Evolutionary conservation across 495 filamentous ascomycete species (phyloP).

Genomic region (Evernia prunastri): DNA sequence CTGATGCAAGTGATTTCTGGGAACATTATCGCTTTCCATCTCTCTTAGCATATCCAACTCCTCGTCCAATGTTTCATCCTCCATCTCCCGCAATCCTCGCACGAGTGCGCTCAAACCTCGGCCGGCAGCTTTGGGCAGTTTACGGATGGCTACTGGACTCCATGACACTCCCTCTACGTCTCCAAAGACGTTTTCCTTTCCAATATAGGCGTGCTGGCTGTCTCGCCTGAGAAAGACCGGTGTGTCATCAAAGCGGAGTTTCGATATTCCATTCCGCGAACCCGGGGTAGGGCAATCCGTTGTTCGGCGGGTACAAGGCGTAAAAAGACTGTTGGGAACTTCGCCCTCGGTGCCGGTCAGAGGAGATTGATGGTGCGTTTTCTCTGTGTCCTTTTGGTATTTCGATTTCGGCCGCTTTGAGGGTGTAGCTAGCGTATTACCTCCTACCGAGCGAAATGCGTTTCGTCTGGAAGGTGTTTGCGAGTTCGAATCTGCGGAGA

Average conservation of each 20-base stretch:
- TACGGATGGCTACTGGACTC: constrained; percentile 42
- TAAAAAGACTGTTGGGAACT: constrained; percentile 3
- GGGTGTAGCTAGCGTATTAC: constrained; percentile 18
- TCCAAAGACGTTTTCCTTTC: constrained; percentile 30
- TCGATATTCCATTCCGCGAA: constrained; percentile 15
- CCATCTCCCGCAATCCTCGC: constrained; percentile 66
- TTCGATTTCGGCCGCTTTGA: constrained; percentile 5
- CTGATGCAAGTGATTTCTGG: constrained; percentile 23
- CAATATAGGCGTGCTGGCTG: constrained; percentile 20
- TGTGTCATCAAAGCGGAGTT: constrained; percentile 22
- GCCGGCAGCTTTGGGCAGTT: constrained; percentile 54
- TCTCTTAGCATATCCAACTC: constrained; percentile 78
- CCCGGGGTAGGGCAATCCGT: constrained; percentile 10
- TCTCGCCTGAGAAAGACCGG: constrained; percentile 24
- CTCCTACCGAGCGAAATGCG: background rate
- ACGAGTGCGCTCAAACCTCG: constrained; percentile 75
- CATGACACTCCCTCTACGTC: constrained; percentile 34
- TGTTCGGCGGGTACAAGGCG: constrained; percentile 20
- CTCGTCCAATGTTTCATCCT: constrained; percentile 69
- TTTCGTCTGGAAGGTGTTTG: constrained; percentile 37
- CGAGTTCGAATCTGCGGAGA: constrained; percentile 36
- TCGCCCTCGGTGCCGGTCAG: background rate
- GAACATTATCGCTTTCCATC: constrained; percentile 54
- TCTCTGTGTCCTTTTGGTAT: background rate
- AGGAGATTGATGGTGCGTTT: background rate